Percentiles rank a stretch among this genome's conserved stretches.
These are phyloP conservation scores for Oryza australiensis DNA, from an alignment of 176 grass and related monocot species.

Conservation along the genomic window DNA sequence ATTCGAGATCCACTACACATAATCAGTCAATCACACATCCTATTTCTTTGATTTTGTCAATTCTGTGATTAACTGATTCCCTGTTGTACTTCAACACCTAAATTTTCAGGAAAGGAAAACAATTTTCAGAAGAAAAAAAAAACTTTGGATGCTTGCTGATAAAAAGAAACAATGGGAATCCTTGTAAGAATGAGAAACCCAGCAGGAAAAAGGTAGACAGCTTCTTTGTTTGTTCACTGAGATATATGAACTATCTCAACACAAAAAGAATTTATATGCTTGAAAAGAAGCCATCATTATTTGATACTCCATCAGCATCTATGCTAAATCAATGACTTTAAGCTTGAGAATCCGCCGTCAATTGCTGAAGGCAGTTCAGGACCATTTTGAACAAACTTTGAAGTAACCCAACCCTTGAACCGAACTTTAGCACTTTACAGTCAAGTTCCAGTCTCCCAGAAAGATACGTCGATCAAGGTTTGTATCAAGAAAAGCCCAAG, in stretches of 20 bases:
- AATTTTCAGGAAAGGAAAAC: background rate
- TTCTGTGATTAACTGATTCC: background rate
- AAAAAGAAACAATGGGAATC: background rate
- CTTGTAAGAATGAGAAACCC: background rate
- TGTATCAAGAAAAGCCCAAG: background rate
- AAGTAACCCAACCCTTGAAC: background rate
- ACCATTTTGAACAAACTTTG: background rate
- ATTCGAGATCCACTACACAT: too few relatives aligned
- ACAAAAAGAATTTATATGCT: background rate
- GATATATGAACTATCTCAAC: background rate
- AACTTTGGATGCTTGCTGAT: background rate
- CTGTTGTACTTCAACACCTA: background rate
- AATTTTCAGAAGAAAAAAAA: background rate
- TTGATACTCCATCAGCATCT: too few relatives aligned
- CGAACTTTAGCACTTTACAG: conserved; percentile 1
- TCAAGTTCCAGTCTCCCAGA: background rate
- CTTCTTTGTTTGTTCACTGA: background rate
- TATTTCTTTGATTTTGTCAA: background rate
- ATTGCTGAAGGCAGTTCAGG: background rate
- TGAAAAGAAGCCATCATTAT: background rate
- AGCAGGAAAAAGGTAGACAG: background rate
- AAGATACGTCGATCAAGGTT: background rate
- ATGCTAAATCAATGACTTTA: background rate
- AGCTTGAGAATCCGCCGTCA: background rate
- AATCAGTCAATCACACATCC: background rate